These are phyloP conservation scores for Naganishia antarctica DNA, from an alignment of 768 basidiomycete species.

Conservation along the genomic window DNA sequence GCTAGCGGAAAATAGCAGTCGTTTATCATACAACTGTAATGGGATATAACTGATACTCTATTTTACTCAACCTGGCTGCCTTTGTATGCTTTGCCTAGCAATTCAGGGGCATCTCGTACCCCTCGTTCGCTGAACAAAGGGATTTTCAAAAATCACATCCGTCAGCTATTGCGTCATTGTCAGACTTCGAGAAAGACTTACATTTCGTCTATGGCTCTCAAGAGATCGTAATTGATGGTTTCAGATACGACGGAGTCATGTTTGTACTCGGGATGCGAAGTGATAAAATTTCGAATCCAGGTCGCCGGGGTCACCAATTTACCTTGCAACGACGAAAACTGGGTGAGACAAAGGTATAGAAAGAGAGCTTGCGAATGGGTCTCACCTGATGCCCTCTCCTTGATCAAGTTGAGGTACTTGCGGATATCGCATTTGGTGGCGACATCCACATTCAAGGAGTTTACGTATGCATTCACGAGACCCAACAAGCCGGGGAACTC, in stretches of 20 bases:
- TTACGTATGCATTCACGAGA: constrained; percentile 75
- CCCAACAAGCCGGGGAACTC: constrained; percentile 74
- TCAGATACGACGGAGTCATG: constrained; percentile 85
- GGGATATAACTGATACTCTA: neutral
- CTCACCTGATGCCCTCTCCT: constrained; percentile 72
- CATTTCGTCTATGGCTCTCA: constrained; percentile 86
- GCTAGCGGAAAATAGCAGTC: too few species aligned
- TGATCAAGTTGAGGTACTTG: constrained; percentile 74
- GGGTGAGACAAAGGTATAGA: neutral
- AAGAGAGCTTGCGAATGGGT: neutral
- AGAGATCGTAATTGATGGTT: constrained; percentile 89
- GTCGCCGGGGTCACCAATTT: constrained; percentile 76
- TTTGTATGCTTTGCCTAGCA: constrained; percentile 35
- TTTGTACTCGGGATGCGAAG: constrained; percentile 83
- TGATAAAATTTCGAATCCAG: constrained; percentile 90
- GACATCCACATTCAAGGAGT: constrained; percentile 71
- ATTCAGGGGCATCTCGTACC: constrained; percentile 41
- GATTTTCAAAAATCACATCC: neutral
- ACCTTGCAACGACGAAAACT: constrained; percentile 55
- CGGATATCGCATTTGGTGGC: constrained; percentile 61
- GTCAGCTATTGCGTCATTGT: too few species aligned
- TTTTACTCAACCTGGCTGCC: constrained; percentile 12
- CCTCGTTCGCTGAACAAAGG: constrained; percentile 40
- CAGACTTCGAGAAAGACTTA: constrained; percentile 59
- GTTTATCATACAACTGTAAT: neutral